Conservation (phyloP, 2,329 filamentous ascomycete species). For the Ophiocordyceps camponoti-rufipedis region DNA sequence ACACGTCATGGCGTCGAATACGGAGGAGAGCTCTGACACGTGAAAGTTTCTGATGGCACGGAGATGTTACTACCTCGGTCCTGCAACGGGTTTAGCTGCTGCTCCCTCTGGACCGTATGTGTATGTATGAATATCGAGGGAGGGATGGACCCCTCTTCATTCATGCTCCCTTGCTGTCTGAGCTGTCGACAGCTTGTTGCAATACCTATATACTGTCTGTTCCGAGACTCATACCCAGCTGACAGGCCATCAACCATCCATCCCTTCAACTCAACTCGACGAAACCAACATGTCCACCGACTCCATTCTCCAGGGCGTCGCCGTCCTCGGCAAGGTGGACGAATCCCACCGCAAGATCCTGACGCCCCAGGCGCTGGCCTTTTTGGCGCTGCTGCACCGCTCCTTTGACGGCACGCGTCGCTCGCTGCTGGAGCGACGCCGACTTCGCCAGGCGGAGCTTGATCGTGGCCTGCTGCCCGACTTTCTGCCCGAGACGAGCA, state of each 20-base stretch:
- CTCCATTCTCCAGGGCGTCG: slow-evolving; percentile 69
- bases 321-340: slow-evolving; percentile 63
- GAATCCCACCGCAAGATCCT: slow-evolving; percentile 78
- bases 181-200: no score
- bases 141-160: no score
- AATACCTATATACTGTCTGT: no score
- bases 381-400: slow-evolving; percentile 85
- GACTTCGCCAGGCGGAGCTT: slow-evolving; percentile 76
- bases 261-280: no score
- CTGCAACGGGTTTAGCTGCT: background rate
- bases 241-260: no score
- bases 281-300: slow-evolving; percentile 49
- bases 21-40: background rate
- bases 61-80: background rate
- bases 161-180: no score
- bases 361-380: slow-evolving; percentile 74
- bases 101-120: background rate
- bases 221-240: no score
- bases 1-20: no score
- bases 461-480: slow-evolving; percentile 79
- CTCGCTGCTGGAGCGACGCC: slow-evolving; percentile 69
- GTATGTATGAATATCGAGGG: no score
- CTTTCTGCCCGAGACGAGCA: slow-evolving; percentile 88
- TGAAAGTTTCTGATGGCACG: background rate
- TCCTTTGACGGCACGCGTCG: slow-evolving; percentile 87